These are phyloP conservation scores for Phellinidium pouzarii DNA, from an alignment of 1,284 basidiomycete species.

Conservation along the genomic window DNA sequence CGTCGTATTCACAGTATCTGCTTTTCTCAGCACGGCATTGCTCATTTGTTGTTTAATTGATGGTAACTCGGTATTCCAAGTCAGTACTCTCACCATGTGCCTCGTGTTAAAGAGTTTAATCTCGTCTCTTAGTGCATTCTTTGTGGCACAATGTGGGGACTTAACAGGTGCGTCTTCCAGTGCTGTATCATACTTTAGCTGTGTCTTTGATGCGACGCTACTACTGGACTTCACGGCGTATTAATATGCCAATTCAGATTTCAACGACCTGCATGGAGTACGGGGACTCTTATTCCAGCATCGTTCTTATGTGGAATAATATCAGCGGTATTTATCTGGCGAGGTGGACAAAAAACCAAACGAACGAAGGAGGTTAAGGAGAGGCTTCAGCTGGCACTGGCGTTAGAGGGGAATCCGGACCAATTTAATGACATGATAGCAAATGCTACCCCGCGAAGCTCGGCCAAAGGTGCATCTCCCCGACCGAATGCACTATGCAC, in stretches of 20 bases:
- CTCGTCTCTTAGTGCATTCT: slow-evolving; percentile 44
- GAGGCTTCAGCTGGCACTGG: slow-evolving; percentile 63
- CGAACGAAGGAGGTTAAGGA: slow-evolving; percentile 69
- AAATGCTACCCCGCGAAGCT: not conserved
- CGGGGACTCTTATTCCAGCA: slow-evolving; percentile 66
- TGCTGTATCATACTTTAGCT: not conserved
- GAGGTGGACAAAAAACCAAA: slow-evolving; percentile 72
- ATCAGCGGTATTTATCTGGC: slow-evolving; percentile 76
- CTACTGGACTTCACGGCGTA: not conserved
- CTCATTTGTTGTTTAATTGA: slow-evolving; percentile 67
- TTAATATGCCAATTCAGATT: slow-evolving; percentile 34
- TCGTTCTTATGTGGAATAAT: slow-evolving; percentile 77
- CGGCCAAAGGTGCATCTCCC: not conserved
- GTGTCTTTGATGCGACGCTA: not conserved
- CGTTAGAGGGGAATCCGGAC: slow-evolving; percentile 29
- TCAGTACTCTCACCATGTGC: slow-evolving; percentile 21
- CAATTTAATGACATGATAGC: slow-evolving; percentile 6
- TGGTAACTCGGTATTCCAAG: slow-evolving; percentile 79
- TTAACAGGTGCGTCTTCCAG: slow-evolving; percentile 44
- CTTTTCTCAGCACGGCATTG: slow-evolving; percentile 44
- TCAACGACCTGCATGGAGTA: slow-evolving; percentile 59
- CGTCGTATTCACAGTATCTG: slow-evolving; percentile 18
- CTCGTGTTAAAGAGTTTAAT: slow-evolving; percentile 7
- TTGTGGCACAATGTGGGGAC: slow-evolving; percentile 79
- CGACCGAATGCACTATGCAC: not conserved